Base-by-base conservation (phyloP, 345 rosid species). In the Eucalyptus fibrosa region DNA sequence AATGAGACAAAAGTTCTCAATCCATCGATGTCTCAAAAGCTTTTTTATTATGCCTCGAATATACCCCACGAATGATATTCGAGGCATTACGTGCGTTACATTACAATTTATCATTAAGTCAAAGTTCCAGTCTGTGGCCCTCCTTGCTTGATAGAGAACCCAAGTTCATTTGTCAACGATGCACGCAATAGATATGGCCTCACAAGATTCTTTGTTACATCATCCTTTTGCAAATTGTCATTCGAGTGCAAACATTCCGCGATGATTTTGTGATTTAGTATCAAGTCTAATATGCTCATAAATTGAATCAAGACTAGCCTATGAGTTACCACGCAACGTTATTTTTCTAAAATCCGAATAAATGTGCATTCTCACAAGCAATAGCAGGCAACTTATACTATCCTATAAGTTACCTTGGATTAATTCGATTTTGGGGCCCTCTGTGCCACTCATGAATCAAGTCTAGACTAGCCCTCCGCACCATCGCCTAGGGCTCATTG, bases 271-370 rank as follows among this genome's bases (percentile, higher is more conserved):
- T 37, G 37, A 37, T 37, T 37, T 4, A 4, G 37, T 37, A 3
- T 62, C 3, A 5, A 0, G 0, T 62, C 3, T 1, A 0, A 0
- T n/a, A 1, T 13, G 19, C 72, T 62, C 72, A 1, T 62, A 16
- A 30, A 62, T 30, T 16, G 5, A 7, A 32, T 62, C 72, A 30
- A 30, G 34, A 14, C 34, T 7, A 13, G n/a, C 34, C 34, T 12
- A 62, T 6, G n/a, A 62, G 69, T 62, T 62, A 62, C 17, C 32
- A 11, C 2, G 32, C 17, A 30, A 30, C 3, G 3, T 1, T 5
- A 59, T 5, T 26, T 59, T 12, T 59, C 14, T 26, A 26, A 26
- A 28, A 26, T 59, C n/a, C 1, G 0, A 59, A 30, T 30, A 62
- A 2, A 62, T 62, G 17, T 30, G 34, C 10, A 62, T 62, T 13